These are phyloP conservation scores for Mangifera indica DNA, from an alignment of 345 rosid species.

Conservation along the genomic window DNA sequence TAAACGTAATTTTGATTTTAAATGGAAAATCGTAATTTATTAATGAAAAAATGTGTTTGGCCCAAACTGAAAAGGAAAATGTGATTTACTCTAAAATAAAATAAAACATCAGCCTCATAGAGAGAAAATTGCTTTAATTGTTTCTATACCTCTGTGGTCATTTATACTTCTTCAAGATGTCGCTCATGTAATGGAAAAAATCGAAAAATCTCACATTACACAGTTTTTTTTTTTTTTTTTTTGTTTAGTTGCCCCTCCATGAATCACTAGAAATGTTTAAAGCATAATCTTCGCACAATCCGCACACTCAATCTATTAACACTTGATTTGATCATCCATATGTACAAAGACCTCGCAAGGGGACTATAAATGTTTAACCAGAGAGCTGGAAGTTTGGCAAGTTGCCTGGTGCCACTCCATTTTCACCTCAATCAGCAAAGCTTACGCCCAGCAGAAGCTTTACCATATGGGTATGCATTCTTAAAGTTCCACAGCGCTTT, in stretches of 20 bases:
- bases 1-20: too few species aligned
- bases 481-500: conserved; percentile 18
- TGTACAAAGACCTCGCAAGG: conserved; percentile 24
- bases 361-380: conserved; percentile 1
- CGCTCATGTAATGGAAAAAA: neutral
- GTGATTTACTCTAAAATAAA: too few species aligned
- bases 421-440: conserved; percentile 23
- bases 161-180: neutral
- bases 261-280: neutral
- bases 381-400: neutral
- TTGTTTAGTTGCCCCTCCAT: neutral
- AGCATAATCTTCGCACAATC: conserved; percentile 23
- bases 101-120: neutral
- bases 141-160: neutral
- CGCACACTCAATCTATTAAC: conserved; percentile 23
- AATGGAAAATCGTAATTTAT: too few species aligned
- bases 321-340: conserved; percentile 18
- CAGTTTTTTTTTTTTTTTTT: neutral
- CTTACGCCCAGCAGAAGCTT: conserved; percentile 23
- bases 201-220: neutral
- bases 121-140: neutral
- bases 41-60: too few species aligned
- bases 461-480: conserved; percentile 6
- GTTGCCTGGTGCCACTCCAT: neutral
- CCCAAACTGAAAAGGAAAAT: too few species aligned